Base-by-base conservation (phyloP, 441 rosid genomes). In the Codiaeum variegatum region DNA sequence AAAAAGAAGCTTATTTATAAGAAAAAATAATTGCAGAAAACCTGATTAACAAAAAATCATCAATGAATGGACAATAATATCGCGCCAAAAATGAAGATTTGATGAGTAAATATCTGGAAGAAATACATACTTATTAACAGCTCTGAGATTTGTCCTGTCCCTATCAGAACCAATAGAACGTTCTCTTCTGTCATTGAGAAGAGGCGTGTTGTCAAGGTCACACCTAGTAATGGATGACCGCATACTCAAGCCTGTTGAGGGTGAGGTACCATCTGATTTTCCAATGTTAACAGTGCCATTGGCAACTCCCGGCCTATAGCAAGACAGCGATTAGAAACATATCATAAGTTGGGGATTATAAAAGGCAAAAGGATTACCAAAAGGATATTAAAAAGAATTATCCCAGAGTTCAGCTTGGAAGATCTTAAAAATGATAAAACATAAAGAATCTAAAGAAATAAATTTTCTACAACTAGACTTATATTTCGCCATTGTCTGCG, bases 151-250 rank as follows among this genome's bases (percentile, higher is more conserved):
- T 83, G 75, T 84, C 79, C 91, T 88, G 73, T 93, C 97, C 83
- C 92, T 94, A 65, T 94, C 98, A 31, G 84, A 88, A 80, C 84
- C 89, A 82, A 80, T 60, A 75, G 89, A 77, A 62, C 92, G 90
- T 78, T 92, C 98, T 83, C 85, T 91, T 89, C 85, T 88, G 72
- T 96, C 98, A 83, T 70, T 87, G 72, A 82, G 83, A 84, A 83
- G 71, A 69, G 89, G 79, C 80, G 76, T 78, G 80, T 83, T 83
- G 59, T 90, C 97, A 38, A 81, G 77, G 69, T 92, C 97, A 60
- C 84, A 69, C 88, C 89, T 86, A 62, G 92, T 82, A 66, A 82
- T 73, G 62, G 92, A 85, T 76, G 92, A 81, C 26, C 96, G 89
- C 36, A 75, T 84, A 46, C 85, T 82, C 88, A 86, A 78, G 80